phyloP scores from a whole-genome alignment of 164 flowering plant genomes.

The Magnolia kwangsiensis region DNA sequence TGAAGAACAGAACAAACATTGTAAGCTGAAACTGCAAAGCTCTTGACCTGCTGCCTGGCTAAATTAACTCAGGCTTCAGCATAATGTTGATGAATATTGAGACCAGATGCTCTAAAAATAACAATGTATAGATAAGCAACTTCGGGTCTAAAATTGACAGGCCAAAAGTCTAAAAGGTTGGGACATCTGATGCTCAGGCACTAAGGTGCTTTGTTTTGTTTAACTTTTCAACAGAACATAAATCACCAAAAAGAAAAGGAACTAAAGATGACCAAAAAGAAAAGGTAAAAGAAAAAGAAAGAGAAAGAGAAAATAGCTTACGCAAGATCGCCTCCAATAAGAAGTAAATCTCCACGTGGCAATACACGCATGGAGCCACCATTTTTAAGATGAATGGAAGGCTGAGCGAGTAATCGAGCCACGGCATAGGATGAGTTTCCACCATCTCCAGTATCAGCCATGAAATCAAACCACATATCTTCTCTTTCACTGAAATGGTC shows the following conservation, averaged over 20 bases:
- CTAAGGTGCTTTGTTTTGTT: background rate
- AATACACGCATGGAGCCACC: constrained; percentile 36
- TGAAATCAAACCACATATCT: constrained; percentile 97
- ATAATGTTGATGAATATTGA: background rate
- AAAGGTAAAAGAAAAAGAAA: background rate
- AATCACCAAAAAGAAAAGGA: background rate
- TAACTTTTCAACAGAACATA: background rate
- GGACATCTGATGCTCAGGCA: background rate
- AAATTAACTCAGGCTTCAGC: background rate
- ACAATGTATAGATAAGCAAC: background rate
- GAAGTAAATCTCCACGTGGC: constrained; percentile 78
- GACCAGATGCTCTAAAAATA: background rate
- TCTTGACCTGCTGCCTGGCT: background rate
- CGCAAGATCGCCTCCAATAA: constrained; percentile 99
- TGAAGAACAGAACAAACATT: too few species aligned
- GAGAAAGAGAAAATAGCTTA: constrained; percentile 36
- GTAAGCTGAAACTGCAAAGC: background rate
- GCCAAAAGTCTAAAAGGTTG: background rate
- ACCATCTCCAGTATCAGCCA: constrained; percentile 99
- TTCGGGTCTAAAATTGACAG: too few species aligned
- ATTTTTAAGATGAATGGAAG: constrained; percentile 36
- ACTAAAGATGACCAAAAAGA: background rate
- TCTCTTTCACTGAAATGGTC: constrained; percentile 76
- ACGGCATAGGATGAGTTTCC: constrained; percentile 93
- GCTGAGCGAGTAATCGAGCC: constrained; percentile 93